These are phyloP conservation scores for Pseudogymnoascus sp. DNA, from an alignment of 2,329 filamentous ascomycete species.

Conservation along the genomic window DNA sequence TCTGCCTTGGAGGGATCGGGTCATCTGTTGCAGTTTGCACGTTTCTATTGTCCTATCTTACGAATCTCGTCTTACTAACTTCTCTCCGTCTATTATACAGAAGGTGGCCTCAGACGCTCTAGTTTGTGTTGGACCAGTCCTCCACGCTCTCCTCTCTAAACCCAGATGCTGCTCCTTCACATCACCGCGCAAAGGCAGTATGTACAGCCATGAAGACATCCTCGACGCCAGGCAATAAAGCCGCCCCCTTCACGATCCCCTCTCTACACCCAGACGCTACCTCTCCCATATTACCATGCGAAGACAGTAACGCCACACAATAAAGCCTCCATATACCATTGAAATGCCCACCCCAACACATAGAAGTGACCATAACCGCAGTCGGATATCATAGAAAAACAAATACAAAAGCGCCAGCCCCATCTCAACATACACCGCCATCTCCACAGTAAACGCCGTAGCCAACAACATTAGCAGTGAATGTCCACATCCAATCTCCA, in stretches of 20 bases:
- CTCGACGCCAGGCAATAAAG: background rate
- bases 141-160: background rate
- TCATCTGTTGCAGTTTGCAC: background rate
- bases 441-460: background rate
- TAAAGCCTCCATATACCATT: background rate
- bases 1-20: background rate
- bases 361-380: background rate
- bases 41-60: background rate
- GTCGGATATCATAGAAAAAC: constrained; percentile 2
- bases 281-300: background rate
- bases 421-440: background rate
- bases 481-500: background rate
- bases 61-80: background rate
- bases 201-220: too few species aligned
- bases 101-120: background rate
- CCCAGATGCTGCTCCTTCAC: background rate
- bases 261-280: background rate
- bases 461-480: background rate
- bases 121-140: background rate
- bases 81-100: background rate
- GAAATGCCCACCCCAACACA: background rate
- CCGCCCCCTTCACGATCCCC: background rate
- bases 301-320: background rate
- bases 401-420: background rate
- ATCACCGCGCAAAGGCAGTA: background rate